These are phyloP conservation scores for Didymellaceae sp. DNA, from an alignment of 2,329 filamentous ascomycete species.

Conservation along the genomic window DNA sequence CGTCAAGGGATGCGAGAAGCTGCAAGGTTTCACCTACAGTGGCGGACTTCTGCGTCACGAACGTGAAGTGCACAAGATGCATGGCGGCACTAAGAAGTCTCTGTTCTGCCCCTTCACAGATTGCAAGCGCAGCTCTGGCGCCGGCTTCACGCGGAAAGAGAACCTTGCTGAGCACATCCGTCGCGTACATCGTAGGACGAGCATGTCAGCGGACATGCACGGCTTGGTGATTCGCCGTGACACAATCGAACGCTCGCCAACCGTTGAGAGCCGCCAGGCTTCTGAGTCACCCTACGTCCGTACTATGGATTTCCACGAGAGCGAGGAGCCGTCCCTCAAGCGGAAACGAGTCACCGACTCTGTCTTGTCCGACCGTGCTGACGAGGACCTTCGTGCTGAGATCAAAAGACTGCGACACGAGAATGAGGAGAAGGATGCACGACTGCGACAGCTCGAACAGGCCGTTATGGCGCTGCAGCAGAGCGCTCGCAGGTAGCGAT, in stretches of 20 bases:
- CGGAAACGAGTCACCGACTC: constrained; percentile 43
- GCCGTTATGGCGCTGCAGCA: constrained; percentile 46
- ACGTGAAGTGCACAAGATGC: constrained; percentile 90
- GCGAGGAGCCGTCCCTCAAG: constrained; percentile 39
- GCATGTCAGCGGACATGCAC: constrained; percentile 45
- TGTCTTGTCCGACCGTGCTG: constrained; percentile 29
- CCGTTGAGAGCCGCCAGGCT: constrained; percentile 28
- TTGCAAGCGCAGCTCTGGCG: constrained; percentile 87
- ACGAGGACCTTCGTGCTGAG: constrained; percentile 48
- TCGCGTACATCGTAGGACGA: constrained; percentile 70
- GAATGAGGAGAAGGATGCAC: constrained; percentile 51
- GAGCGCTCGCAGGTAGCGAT: constrained; percentile 23
- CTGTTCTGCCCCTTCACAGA: constrained; percentile 84
- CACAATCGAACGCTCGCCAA: constrained; percentile 26
- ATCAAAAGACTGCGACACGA: constrained; percentile 51
- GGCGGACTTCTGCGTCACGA: constrained; percentile 89
- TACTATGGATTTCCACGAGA: constrained; percentile 30
- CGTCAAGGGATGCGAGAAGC: constrained; percentile 83
- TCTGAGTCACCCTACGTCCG: constrained; percentile 37
- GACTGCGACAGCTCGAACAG: constrained; percentile 45
- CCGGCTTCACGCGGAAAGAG: constrained; percentile 90
- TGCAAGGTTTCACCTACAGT: constrained; percentile 93
- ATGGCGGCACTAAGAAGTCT: constrained; percentile 85
- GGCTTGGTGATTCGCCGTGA: constrained; percentile 41
- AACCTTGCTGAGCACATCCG: constrained; percentile 93